phyloP scores from a whole-genome alignment of 1,139 yeast species.

The Kazachstania sp. region DNA sequence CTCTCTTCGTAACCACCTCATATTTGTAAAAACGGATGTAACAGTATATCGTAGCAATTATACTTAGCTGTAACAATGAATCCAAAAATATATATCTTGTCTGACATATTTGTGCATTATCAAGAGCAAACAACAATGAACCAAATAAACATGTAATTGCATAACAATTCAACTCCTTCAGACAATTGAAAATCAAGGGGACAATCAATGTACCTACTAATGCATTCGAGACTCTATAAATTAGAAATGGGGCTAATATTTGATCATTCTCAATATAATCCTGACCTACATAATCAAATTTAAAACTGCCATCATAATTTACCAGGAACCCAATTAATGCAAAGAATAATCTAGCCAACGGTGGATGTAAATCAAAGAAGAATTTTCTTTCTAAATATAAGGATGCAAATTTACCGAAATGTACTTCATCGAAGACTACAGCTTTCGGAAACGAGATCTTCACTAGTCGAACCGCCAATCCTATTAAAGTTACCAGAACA shows the following conservation, averaged over 20 bases:
- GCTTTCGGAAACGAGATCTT: slow-evolving; percentile 64
- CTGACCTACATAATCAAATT: slow-evolving; percentile 77
- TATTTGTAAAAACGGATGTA: slow-evolving; percentile 73
- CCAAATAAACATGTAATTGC: slow-evolving; percentile 73
- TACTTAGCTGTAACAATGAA: slow-evolving; percentile 74
- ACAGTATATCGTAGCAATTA: slow-evolving; percentile 67
- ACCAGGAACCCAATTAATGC: slow-evolving; percentile 84
- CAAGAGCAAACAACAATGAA: slow-evolving; percentile 69
- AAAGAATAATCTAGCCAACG: slow-evolving; percentile 86
- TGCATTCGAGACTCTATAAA: slow-evolving; percentile 76
- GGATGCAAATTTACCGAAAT: slow-evolving; percentile 92
- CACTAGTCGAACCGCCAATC: slow-evolving; percentile 64
- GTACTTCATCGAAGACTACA: slow-evolving; percentile 97
- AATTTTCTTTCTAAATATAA: slow-evolving; percentile 75
- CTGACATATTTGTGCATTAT: slow-evolving; percentile 86
- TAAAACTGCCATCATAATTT: slow-evolving; percentile 83
- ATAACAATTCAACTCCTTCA: slow-evolving; percentile 75
- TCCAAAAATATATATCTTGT: slow-evolving; percentile 85
- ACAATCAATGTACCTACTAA: slow-evolving; percentile 73
- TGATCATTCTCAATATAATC: slow-evolving; percentile 51
- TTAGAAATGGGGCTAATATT: slow-evolving; percentile 79
- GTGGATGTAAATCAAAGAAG: slow-evolving; percentile 96
- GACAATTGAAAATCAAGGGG: slow-evolving; percentile 71
- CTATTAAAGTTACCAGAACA: slow-evolving; percentile 49
- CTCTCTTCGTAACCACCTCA: slow-evolving; percentile 38